Evolutionary conservation across 768 basidiomycete species (phyloP), one percentile per base, ranked within the genome.

Genomic region (Naematelia aurantialba): DNA sequence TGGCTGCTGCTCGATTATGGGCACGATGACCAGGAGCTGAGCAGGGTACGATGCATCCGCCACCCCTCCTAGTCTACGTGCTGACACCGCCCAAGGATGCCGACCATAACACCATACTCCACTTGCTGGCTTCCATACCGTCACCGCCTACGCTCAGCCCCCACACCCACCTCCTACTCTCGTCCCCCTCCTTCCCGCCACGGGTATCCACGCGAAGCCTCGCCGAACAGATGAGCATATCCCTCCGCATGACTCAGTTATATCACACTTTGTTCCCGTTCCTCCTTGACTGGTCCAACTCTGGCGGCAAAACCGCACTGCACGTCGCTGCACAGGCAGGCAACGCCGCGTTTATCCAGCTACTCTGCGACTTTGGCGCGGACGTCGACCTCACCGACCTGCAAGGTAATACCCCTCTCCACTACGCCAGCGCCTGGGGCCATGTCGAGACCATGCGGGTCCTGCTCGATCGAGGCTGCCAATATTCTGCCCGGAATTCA

Each of bases 1-100:
- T 96, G 87, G 78, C 52, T 78, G 30, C 81, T 97, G 55, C 80
- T 94, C 53, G 83, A 81, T 62, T 85, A 83, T 21, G 91, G 91
- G 29, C 93, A 96, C 74, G 93, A 97, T 74, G 92, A 97, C 72
- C 86, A 89, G 57, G 93, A 97, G 76, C 80, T 91, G 60, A 92
- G 88, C 78, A 85, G 85, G 82, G 93, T 92, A 72, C 68, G 86
- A 80, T 46, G 59, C 34, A 47, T 59, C 21, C 46, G 25, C 46
- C 21, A 11, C 21, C 25, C 46, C 8, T 11, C 8, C n/a, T 47
- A 11, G 8, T 5, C 19, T 17, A 39, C 39, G 53, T 54, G 3
- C 49, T 53, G 50, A 58, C 44, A 24, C 45, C 51, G 12, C n/a
- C 34, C 4, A 24, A 96, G 93, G 93, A 97, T 74, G 84, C 84